Evolutionary conservation across 2,329 filamentous ascomycete species (phyloP).

Genomic region (Thelonectria blattea): DNA sequence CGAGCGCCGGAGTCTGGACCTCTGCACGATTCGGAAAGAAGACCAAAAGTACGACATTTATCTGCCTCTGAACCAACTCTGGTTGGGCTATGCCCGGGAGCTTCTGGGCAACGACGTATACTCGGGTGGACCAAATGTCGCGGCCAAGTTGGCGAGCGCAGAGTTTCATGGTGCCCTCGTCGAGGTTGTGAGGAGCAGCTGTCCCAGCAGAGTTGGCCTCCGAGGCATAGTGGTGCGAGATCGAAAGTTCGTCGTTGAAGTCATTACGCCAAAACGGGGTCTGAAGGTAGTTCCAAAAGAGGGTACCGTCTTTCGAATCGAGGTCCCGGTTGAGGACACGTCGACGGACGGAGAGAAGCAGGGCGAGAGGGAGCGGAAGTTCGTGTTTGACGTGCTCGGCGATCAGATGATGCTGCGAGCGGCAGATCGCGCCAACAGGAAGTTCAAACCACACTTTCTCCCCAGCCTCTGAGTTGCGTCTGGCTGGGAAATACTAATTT

Average conservation of each 20-base stretch:
- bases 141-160: slow-evolving; percentile 79
- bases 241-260: slow-evolving; percentile 82
- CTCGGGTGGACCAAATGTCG: slow-evolving; percentile 62
- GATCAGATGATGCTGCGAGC: slow-evolving; percentile 85
- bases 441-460: slow-evolving; percentile 86
- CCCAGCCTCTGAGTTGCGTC: slow-evolving; percentile 66
- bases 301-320: slow-evolving; percentile 82
- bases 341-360: slow-evolving; percentile 16
- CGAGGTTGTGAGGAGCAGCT: slow-evolving; percentile 82
- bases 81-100: slow-evolving; percentile 85
- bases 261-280: slow-evolving; percentile 74
- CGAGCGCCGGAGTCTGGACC: slow-evolving; percentile 73
- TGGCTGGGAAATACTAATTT: no score
- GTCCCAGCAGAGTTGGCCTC: slow-evolving; percentile 80
- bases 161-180: slow-evolving; percentile 90
- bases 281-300: slow-evolving; percentile 89
- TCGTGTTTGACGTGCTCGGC: slow-evolving; percentile 86
- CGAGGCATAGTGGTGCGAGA: slow-evolving; percentile 89
- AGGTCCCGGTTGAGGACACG: slow-evolving; percentile 57
- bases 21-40: slow-evolving; percentile 75
- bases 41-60: slow-evolving; percentile 74
- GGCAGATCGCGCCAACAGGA: slow-evolving; percentile 85
- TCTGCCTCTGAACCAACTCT: slow-evolving; percentile 76
- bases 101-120: slow-evolving; percentile 69
- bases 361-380: slow-evolving; percentile 36